Conservation (phyloP, 2,329 filamentous ascomycete genomes). For the Paecilomyces fulvus region DNA sequence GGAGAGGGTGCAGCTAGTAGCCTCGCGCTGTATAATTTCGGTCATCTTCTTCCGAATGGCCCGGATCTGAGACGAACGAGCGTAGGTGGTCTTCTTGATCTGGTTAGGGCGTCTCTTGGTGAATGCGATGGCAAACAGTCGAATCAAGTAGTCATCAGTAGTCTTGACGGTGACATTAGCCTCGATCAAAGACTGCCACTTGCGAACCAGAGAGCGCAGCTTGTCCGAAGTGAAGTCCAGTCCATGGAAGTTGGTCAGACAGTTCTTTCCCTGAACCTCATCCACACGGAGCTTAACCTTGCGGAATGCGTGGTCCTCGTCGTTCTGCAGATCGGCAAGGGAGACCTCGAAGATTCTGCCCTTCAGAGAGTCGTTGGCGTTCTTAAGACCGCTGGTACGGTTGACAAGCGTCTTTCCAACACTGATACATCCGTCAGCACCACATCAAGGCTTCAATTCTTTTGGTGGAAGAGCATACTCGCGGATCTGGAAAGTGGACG, state of each 20-base stretch:
- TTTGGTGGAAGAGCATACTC: slow-evolving; percentile 60
- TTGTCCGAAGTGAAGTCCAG: slow-evolving; percentile 99
- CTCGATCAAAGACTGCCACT: slow-evolving; percentile 99
- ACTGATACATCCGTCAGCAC: slow-evolving; percentile 44
- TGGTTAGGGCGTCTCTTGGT: slow-evolving; percentile 99
- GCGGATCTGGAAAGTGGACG: slow-evolving; percentile 89
- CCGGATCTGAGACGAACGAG: slow-evolving; percentile 91
- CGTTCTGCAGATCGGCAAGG: slow-evolving; percentile 97
- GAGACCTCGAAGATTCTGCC: slow-evolving; percentile 98
- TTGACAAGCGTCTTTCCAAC: slow-evolving; percentile 99
- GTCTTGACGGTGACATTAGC: slow-evolving; percentile 99
- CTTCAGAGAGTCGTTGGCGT: slow-evolving; percentile 98
- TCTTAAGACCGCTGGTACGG: slow-evolving; percentile 99
- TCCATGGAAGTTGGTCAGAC: slow-evolving; percentile 99
- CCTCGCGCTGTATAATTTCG: slow-evolving; percentile 97
- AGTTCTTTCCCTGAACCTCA: slow-evolving; percentile 99
- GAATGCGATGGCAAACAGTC: slow-evolving; percentile 98
- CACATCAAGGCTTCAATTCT: slow-evolving; percentile 8
- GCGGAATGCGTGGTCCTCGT: slow-evolving; percentile 99
- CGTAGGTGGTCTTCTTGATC: slow-evolving; percentile 99
- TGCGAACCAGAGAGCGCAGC: slow-evolving; percentile 96
- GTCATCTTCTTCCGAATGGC: slow-evolving; percentile 99
- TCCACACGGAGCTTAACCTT: slow-evolving; percentile 99
- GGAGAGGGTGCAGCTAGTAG: slow-evolving; percentile 83
- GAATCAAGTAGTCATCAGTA: slow-evolving; percentile 98